These are phyloP conservation scores for Oenanthe javanica DNA, from an alignment of 140 eudicot genomes.

Conservation along the genomic window DNA sequence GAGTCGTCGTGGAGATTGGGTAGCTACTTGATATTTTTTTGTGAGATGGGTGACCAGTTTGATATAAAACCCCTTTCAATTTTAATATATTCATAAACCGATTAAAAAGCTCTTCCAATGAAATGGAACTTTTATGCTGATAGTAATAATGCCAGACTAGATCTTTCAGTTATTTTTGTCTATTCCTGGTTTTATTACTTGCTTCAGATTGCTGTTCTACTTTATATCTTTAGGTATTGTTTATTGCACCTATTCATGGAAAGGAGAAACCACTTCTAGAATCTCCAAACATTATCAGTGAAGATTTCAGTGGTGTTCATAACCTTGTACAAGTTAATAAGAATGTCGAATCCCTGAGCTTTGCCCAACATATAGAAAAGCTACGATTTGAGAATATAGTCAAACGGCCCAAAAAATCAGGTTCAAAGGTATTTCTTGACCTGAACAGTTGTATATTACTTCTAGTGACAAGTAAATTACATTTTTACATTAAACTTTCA, in stretches of 20 bases:
- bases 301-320: slow-evolving; percentile 30
- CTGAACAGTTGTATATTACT: neutral
- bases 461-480: neutral
- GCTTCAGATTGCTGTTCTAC: neutral
- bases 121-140: neutral
- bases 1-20: no score
- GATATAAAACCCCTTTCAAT: neutral
- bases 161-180: neutral
- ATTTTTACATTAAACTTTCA: neutral
- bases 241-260: slow-evolving; percentile 82
- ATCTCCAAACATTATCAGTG: slow-evolving; percentile 32
- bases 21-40: no score
- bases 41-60: no score
- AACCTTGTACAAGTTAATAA: slow-evolving; percentile 33
- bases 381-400: slow-evolving; percentile 52
- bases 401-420: slow-evolving; percentile 60
- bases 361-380: slow-evolving; percentile 42
- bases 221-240: slow-evolving; percentile 43
- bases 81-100: neutral
- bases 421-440: slow-evolving; percentile 38
- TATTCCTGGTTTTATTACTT: neutral
- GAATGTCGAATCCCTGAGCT: slow-evolving; percentile 34
- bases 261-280: slow-evolving; percentile 49
- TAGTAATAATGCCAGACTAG: neutral
- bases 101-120: neutral